Evolutionary conservation across 2,329 filamentous ascomycete species (phyloP).

Genomic region (Pseudogymnoascus sp.): DNA sequence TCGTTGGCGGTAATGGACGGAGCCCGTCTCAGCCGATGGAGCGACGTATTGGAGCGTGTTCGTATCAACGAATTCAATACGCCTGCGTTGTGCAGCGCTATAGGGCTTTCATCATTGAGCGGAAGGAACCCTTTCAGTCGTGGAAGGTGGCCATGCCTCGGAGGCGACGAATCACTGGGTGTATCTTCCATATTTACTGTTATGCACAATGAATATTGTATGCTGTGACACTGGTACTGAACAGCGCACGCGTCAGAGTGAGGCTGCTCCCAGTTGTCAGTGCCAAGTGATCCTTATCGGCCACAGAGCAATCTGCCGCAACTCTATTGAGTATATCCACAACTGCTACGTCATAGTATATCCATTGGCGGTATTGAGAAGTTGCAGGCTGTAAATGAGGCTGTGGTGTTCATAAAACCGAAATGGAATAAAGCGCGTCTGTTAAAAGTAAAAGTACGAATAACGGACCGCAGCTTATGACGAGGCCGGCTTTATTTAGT

Average conservation of each 20-base stretch:
- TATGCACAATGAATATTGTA: not conserved
- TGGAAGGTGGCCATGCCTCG: constrained; percentile 18
- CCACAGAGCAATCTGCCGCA: not conserved
- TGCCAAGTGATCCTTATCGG: constrained; percentile 2
- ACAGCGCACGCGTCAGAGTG: not conserved
- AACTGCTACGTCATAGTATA: not conserved
- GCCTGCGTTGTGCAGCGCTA: constrained; percentile 27
- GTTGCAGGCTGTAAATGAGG: not conserved
- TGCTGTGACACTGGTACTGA: not conserved
- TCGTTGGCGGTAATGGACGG: constrained; percentile 4
- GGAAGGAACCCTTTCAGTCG: constrained; percentile 23
- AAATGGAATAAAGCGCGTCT: not conserved
- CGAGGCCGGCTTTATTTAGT: constrained; percentile 5
- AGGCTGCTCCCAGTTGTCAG: not conserved
- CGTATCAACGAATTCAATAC: constrained; percentile 24
- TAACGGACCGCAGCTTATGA: constrained; percentile 1
- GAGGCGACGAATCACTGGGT: constrained; percentile 15
- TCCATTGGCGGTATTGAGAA: not conserved
- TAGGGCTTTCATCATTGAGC: constrained; percentile 23
- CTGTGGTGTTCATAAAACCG: not conserved
- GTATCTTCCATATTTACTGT: not conserved
- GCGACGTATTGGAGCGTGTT: constrained; percentile 23
- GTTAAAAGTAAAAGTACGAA: not conserved
- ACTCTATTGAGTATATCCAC: not conserved
- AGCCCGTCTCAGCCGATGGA: constrained; percentile 12